phyloP scores from a whole-genome alignment of 2,329 filamentous ascomycete species.

The Fusarium sulawesiense region DNA sequence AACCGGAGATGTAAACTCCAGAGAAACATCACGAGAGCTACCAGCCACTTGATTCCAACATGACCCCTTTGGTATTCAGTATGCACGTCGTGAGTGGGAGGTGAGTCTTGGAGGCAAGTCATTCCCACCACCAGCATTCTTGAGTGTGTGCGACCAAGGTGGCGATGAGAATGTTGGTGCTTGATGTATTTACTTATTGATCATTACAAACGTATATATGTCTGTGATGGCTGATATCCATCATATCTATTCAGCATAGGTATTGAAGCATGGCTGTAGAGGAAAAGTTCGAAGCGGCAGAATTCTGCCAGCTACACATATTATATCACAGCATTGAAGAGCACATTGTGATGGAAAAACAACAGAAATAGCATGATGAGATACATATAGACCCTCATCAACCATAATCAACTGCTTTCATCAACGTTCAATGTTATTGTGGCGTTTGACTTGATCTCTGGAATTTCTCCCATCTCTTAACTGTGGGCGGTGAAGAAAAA shows the following conservation, averaged over 20 bases:
- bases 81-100: slow-evolving; percentile 25
- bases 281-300: slow-evolving; percentile 4
- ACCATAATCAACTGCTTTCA: not conserved
- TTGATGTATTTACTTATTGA: not conserved
- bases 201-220: not conserved
- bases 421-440: slow-evolving; percentile 16
- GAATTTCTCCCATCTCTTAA: slow-evolving; percentile 40
- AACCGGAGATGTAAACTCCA: not conserved
- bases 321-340: not conserved
- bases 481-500: slow-evolving; percentile 35
- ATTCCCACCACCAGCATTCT: slow-evolving; percentile 16
- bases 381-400: not conserved
- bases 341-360: not conserved
- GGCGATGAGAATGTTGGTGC: not conserved
- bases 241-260: not conserved
- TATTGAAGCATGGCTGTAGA: not conserved
- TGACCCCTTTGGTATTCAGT: slow-evolving; percentile 22
- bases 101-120: slow-evolving; percentile 15
- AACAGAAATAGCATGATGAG: not conserved
- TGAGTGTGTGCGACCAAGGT: not conserved
- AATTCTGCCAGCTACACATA: not conserved
- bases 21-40: not conserved
- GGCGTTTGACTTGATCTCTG: slow-evolving; percentile 39
- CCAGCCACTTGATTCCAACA: slow-evolving; percentile 16
- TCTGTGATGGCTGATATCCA: not conserved